Base-by-base conservation (phyloP, 176 grass and related monocot species). In the Aegilops tauschii region DNA sequence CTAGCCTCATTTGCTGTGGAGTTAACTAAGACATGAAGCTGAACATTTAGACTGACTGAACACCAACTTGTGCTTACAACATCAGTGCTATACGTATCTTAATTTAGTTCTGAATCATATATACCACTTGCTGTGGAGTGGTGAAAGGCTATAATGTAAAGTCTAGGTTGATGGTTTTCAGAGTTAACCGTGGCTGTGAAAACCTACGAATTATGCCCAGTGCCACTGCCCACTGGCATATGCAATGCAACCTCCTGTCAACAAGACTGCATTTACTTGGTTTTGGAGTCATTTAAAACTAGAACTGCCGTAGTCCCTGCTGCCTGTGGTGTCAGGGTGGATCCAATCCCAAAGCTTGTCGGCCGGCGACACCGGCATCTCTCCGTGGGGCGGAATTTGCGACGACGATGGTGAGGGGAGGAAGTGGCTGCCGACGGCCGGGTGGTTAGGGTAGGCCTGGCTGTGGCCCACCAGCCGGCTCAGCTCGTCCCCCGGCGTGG, bases 261-360 rank as follows among this genome's bases (percentile, higher is more conserved):
- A 8, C 69, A 63, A 8, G 70, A 27, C 70, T 75, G 56, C 56
- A 63, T 76, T 84, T 34, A 50, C 83, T 69, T 85, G 44, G 42
- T 50, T 49, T 44, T 50, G 23, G 21, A 70, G 14, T 98, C 89
- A 98, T 86, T 98, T 90, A 73, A 92, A 98, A 79, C 67, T 62
- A 61, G 89, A 89, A 76, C 61, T 62, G 61, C 13, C 80, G 77
- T 90, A 92, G 90, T 91, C 95, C 68, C 67, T 87, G 23, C 67
- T 88, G 10, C 44, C 30, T 23, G 83, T 42, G 36, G 79, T 80
- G 85, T 97, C 92, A 50, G 90, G 89, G 54, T 70, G 74, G 32
- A 76, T 98, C 96, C 96, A 98, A 56, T 94, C 93, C 96, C 96
- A 98, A 70, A 95, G 93, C 88, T 94, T 95, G 89, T 98, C 92